Evolutionary conservation across 2,329 filamentous ascomycete genomes (phyloP).

Genomic region (Fusarium mexicanum): DNA sequence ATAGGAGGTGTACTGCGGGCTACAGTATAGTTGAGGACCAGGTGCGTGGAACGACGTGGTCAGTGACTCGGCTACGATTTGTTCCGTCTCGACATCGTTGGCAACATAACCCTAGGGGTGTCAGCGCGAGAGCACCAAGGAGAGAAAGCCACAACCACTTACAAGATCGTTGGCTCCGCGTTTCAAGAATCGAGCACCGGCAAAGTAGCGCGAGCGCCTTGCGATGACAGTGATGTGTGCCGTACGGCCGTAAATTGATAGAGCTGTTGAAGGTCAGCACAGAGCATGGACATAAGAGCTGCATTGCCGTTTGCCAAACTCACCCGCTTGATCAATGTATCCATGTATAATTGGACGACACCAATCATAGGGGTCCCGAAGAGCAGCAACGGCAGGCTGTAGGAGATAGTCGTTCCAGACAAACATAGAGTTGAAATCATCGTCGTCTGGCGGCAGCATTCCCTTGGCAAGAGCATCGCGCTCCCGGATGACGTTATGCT

Average conservation of each 20-base stretch:
- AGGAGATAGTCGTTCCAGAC: slow-evolving; percentile 96
- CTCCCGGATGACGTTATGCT: slow-evolving; percentile 89
- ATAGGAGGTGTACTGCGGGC: slow-evolving; percentile 93
- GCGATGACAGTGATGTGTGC: slow-evolving; percentile 96
- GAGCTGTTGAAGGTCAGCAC: slow-evolving; percentile 53
- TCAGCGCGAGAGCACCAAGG: slow-evolving; percentile 3
- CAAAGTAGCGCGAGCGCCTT: slow-evolving; percentile 89
- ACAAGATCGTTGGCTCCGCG: slow-evolving; percentile 89
- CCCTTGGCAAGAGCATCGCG: slow-evolving; percentile 75
- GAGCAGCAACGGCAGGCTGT: slow-evolving; percentile 72
- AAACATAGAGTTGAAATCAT: slow-evolving; percentile 92
- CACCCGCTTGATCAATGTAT: slow-evolving; percentile 87
- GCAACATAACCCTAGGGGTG: slow-evolving; percentile 81
- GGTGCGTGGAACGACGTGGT: slow-evolving; percentile 97
- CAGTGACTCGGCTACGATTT: slow-evolving; percentile 93
- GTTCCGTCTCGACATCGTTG: slow-evolving; percentile 98
- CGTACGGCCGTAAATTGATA: slow-evolving; percentile 86
- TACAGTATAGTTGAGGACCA: slow-evolving; percentile 84
- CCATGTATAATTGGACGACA: slow-evolving; percentile 95
- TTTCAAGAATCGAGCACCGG: slow-evolving; percentile 93
- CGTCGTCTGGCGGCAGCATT: slow-evolving; percentile 63
- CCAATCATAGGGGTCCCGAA: slow-evolving; percentile 92
- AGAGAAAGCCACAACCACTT: slow-evolving; percentile 23
- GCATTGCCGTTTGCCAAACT: slow-evolving; percentile 4
- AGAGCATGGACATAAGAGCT: background rate